Percentiles rank a stretch among this genome's conserved stretches.
phyloP scores from a whole-genome alignment of 2,329 filamentous ascomycete genomes.

The Penicillium crustosum region DNA sequence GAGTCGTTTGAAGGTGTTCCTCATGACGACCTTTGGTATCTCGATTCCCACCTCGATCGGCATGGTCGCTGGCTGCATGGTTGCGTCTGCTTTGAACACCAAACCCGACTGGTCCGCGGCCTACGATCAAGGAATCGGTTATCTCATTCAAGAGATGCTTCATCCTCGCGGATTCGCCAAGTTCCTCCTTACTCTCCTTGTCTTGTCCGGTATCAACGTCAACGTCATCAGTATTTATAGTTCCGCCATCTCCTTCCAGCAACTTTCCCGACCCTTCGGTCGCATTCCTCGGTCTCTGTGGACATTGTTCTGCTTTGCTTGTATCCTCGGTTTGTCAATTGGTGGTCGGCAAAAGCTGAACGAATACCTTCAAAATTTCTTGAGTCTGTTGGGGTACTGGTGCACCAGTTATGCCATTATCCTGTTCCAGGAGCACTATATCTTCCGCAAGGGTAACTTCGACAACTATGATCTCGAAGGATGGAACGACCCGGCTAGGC shows the following conservation, averaged over 20 bases:
- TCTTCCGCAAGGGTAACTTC: neutral
- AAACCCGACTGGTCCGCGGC: neutral
- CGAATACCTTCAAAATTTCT: neutral
- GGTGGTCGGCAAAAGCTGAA: neutral
- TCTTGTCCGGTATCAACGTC: neutral
- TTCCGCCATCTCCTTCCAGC: neutral
- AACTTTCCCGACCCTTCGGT: neutral
- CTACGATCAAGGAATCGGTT: neutral
- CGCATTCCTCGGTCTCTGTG: neutral
- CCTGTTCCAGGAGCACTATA: neutral
- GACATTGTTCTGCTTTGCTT: neutral
- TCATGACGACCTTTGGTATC: neutral
- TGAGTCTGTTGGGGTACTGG: neutral
- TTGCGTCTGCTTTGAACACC: neutral
- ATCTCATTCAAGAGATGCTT: neutral
- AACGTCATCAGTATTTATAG: neutral
- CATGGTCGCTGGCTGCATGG: neutral
- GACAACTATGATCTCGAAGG: neutral
- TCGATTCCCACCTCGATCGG: neutral
- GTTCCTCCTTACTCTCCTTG: neutral
- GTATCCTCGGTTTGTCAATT: neutral
- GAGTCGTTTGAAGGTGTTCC: neutral
- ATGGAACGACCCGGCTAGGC: neutral
- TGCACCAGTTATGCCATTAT: neutral
- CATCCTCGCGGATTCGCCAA: neutral